A percentile compares a stretch with the other conserved stretches of the same genome.
Conservation (phyloP, 257 asterid species). For the Ophiorrhiza pumila region DNA sequence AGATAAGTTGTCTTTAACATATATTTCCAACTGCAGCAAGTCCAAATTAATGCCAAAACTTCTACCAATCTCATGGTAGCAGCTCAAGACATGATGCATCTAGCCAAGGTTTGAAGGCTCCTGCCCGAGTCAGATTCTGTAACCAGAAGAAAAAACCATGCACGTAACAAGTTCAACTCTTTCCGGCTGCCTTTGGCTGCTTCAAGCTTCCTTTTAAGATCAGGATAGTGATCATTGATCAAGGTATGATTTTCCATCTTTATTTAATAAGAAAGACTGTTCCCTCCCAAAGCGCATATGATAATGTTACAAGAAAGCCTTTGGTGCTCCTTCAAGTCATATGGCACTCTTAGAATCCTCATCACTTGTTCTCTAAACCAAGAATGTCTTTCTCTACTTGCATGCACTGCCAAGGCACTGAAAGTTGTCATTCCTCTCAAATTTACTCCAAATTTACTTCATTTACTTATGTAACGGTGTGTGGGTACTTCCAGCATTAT, state of each 20-base stretch:
- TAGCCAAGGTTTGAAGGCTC: constrained; percentile 27
- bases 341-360: constrained; percentile 28
- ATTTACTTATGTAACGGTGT: too few relatives aligned
- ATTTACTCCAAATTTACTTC: too few relatives aligned
- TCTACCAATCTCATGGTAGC: constrained; percentile 9
- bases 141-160: constrained; percentile 62
- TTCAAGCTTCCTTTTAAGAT: constrained; percentile 22
- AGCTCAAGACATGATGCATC: constrained; percentile 19
- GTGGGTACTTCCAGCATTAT: too few relatives aligned
- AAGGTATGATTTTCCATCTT: constrained; percentile 31
- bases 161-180: constrained; percentile 40
- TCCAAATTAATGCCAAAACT: too few relatives aligned
- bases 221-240: constrained; percentile 26
- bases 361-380: constrained; percentile 29
- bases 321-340: constrained; percentile 31
- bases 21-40: too few relatives aligned
- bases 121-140: constrained; percentile 22
- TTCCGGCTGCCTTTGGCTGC: not conserved
- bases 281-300: constrained; percentile 22
- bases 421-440: not conserved
- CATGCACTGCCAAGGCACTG: not conserved
- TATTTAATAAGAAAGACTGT: not conserved
- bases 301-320: constrained; percentile 25
- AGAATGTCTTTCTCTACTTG: constrained; percentile 6
- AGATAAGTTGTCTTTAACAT: too few relatives aligned